Conservation (phyloP, 2,329 filamentous ascomycete species). For the Stemphylium vesicarium region DNA sequence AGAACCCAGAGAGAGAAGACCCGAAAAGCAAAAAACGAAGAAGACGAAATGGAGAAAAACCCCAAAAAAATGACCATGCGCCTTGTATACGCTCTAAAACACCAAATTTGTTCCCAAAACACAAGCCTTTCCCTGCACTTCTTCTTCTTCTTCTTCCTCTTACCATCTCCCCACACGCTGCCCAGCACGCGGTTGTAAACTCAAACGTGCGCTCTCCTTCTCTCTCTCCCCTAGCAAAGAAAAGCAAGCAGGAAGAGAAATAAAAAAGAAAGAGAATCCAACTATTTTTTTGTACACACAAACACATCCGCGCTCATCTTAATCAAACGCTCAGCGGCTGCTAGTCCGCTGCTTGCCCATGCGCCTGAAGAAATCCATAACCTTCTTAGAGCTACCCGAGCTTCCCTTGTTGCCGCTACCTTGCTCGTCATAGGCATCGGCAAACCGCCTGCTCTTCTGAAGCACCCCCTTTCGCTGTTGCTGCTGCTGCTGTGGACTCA, state of each 20-base stretch:
- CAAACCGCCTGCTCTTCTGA: slow-evolving; percentile 86
- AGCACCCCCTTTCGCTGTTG: slow-evolving; percentile 60
- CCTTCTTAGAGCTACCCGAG: slow-evolving; percentile 79
- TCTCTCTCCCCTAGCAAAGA: neutral
- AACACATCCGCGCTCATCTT: neutral
- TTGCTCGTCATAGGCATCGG: slow-evolving; percentile 79
- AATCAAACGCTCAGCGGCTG: slow-evolving; percentile 8
- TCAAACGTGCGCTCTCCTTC: neutral
- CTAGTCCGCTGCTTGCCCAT: slow-evolving; percentile 72
- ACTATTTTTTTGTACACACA: too few relatives aligned
- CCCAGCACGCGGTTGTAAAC: neutral
- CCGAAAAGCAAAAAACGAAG: too few relatives aligned
- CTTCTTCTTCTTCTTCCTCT: too few relatives aligned
- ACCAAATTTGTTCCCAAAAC: neutral
- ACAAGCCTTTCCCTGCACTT: neutral
- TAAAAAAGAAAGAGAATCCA: too few relatives aligned
- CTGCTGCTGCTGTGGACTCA: slow-evolving; percentile 22
- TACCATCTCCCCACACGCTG: neutral
- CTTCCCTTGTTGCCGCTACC: slow-evolving; percentile 38
- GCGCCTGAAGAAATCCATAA: slow-evolving; percentile 98
- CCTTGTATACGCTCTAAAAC: slow-evolving; percentile 2
- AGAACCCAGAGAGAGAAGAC: too few relatives aligned
- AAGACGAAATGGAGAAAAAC: too few relatives aligned
- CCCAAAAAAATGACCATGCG: neutral
- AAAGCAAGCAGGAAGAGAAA: too few relatives aligned